phyloP scores from a whole-genome alignment of 176 grass and related monocot genomes.

The Zizania latifolia region DNA sequence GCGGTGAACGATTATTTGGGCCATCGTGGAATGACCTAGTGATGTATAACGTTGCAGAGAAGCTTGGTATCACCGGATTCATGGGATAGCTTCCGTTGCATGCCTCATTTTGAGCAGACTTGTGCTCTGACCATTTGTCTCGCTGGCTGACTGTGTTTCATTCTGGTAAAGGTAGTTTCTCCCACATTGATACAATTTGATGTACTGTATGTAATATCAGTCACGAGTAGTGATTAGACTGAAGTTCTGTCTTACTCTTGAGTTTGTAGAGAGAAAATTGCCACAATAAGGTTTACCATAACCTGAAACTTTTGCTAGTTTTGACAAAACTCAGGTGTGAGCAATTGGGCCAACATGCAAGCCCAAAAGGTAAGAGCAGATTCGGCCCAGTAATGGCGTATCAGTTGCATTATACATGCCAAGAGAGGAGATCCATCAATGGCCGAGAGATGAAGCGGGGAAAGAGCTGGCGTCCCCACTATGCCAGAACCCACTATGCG shows the following conservation, averaged over 20 bases:
- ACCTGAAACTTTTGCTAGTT: neutral
- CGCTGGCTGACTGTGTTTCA: neutral
- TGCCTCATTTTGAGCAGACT: neutral
- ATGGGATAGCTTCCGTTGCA: conserved; percentile 32
- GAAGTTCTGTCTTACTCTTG: neutral
- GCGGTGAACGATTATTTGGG: conserved; percentile 69
- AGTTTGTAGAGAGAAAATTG: neutral
- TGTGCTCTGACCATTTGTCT: neutral
- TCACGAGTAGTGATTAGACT: neutral
- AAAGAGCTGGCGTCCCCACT: too few relatives aligned
- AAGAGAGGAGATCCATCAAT: too few relatives aligned
- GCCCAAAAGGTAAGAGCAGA: too few relatives aligned
- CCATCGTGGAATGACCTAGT: conserved; percentile 81
- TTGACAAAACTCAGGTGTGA: too few relatives aligned
- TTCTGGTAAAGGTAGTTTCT: neutral
- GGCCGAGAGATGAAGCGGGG: too few relatives aligned
- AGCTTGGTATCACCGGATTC: conserved; percentile 61
- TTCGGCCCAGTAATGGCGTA: too few relatives aligned
- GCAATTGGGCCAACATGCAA: too few relatives aligned
- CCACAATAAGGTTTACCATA: neutral
- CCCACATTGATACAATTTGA: neutral
- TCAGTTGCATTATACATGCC: too few relatives aligned
- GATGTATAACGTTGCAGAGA: conserved; percentile 85
- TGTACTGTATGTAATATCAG: neutral
- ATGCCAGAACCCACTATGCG: too few relatives aligned